Base-by-base conservation (phyloP, 75 land plant genomes). In the Cupressus sempervirens region DNA sequence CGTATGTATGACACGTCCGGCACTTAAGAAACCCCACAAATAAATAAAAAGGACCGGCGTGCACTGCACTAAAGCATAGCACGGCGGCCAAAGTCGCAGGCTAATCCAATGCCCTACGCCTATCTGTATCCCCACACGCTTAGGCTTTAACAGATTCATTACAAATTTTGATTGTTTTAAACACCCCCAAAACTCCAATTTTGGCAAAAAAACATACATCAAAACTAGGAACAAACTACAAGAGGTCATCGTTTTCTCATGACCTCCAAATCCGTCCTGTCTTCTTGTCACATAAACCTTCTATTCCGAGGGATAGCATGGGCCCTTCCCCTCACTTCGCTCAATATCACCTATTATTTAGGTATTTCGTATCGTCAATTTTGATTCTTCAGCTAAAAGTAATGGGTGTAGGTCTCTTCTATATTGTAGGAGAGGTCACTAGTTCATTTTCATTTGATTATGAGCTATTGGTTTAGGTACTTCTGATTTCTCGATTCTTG, bases 21-120 rank as follows among this genome's bases (percentile, higher is more conserved):
- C 52, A 79, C 32, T 75, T n/a, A n/a, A n/a, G 5, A 50, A 1
- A 11, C 2, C 40, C 40, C 40, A 38, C 40, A 11, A 11, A 50
- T 13, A 50, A 50, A 50, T 50, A 12, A 16, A 32, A 45, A 45
- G 50, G 26, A 13, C 26, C 48, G 5, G 81, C 81, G 81, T 79
- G 29, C 81, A 79, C 46, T 79, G 81, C 81, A 79, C 81, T 79
- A 79, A 43, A 79, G 52, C 26, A 36, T 72, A 72, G 74, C 74
- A 72, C 74, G 74, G 34, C 74, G 36, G 12, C 74, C 74, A n/a
- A 45, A 79, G 50, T 46, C 50, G 48, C 26, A 41, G 81, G 23
- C 81, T 79, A 26, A 2, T 26, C 81, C 29, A 10, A 38, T 10
- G 23, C 18, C 6, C 80, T 76, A 76, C 43, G 68, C 68, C 53